phyloP scores from a whole-genome alignment of 768 basidiomycete genomes.

The Termitomyces sp. region DNA sequence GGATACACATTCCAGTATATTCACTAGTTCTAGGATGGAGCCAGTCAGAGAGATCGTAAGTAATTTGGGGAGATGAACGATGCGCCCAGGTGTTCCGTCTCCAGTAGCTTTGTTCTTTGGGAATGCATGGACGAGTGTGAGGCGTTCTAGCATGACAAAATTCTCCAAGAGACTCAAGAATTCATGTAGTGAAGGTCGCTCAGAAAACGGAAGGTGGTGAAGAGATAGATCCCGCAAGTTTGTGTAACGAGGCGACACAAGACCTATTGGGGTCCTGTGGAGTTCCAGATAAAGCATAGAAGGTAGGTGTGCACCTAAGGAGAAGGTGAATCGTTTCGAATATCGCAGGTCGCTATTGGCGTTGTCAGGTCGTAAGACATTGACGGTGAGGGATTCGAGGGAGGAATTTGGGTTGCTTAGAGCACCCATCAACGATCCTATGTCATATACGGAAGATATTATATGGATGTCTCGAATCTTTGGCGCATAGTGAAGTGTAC shows the following conservation, averaged over 20 bases:
- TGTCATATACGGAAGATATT: conserved; percentile 26
- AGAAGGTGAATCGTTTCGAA: conserved; percentile 22
- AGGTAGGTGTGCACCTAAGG: conserved; percentile 22
- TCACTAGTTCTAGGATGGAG: conserved; percentile 23
- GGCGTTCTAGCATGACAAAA: conserved; percentile 25
- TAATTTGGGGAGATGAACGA: conserved; percentile 22
- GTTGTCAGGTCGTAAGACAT: conserved; percentile 19
- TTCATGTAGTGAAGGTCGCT: conserved; percentile 27
- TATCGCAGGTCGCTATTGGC: conserved; percentile 14
- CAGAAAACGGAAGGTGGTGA: conserved; percentile 28
- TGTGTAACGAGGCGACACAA: conserved; percentile 30
- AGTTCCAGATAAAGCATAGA: conserved; percentile 30
- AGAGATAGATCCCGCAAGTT: conserved; percentile 30
- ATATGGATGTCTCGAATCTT: conserved; percentile 30
- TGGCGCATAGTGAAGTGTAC: conserved; percentile 29
- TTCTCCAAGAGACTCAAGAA: conserved; percentile 27
- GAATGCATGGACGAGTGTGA: conserved; percentile 29
- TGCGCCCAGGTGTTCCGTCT: conserved; percentile 10
- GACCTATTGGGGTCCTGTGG: conserved; percentile 29
- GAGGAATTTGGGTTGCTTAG: conserved; percentile 29
- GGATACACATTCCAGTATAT: conserved; percentile 22
- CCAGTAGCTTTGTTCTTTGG: conserved; percentile 20
- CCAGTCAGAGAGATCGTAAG: conserved; percentile 25
- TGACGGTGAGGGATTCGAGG: conserved; percentile 27
- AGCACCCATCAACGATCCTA: conserved; percentile 27